Base-by-base conservation (phyloP, 2,329 filamentous ascomycete species). In the Diplocarpon rosae region DNA sequence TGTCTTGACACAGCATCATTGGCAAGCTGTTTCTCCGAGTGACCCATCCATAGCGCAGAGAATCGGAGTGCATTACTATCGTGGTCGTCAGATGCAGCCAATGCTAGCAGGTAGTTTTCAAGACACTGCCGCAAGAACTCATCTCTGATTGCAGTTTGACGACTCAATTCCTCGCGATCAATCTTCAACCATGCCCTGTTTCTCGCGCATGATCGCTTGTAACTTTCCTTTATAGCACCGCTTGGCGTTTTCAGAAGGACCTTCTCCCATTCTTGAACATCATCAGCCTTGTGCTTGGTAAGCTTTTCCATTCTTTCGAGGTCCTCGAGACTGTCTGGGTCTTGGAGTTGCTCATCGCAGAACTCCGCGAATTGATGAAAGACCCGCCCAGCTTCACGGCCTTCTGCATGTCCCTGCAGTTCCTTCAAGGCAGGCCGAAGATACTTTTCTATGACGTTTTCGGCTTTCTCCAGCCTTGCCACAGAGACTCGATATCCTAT, bases 341-440 rank as follows among this genome's bases (percentile, higher is more conserved):
- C 90, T 56, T 95, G 85, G 9, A 98, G 70, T 61, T 98, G 92
- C 57, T 88, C 80, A 61, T 98, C 90, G 58, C 93, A 98, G 61
- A 98, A 98, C 41, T 80, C 76, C 20, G 93, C 92, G 62, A 96
- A 96, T 56, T 94, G 86, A 60, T 95, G 88, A 57, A 88, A 95
- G 1, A 96, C 92, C 53, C 86, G 75, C 1, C 89, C 88, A 2
- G 89, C 85, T 48, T 90, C 85, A 36, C 74, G 70, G 1, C 84
- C 83, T 42, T 79, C 72, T 5, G 66, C 73, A 37, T 75, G 73
- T 1, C 79, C 80, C 55, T 78, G 83, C 7, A 98, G 69, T 58
- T 93, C 85, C 53, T 80, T 80, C 24, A 96, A 78, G 0, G 92
- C 89, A 16, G 86, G 85, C 43, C 83, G 76, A 0, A 98, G 72